Evolutionary conservation across 2,329 filamentous ascomycete species (phyloP).

Genomic region (Paradendryphiella salina): DNA sequence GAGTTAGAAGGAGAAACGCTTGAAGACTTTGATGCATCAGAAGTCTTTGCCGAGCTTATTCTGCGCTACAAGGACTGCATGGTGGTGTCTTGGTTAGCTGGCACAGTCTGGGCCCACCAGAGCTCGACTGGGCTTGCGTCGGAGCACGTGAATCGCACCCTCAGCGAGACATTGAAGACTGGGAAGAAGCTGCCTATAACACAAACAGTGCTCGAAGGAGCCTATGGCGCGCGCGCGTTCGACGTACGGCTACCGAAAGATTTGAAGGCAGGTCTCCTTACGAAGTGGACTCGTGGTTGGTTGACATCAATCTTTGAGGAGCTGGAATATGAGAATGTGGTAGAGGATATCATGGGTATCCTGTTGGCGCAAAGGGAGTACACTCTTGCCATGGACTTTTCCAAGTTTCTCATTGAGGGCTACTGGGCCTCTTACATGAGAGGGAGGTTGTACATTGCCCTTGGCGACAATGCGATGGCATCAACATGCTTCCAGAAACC

Average conservation of each 20-base stretch:
- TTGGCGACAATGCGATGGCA: conserved; percentile 73
- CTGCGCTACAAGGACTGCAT: conserved; percentile 43
- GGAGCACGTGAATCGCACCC: conserved; percentile 26
- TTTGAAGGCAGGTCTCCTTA: conserved; percentile 42
- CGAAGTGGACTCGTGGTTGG: conserved; percentile 54
- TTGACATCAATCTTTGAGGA: conserved; percentile 46
- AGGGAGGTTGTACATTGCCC: conserved; percentile 74
- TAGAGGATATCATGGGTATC: conserved; percentile 51
- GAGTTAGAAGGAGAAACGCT: conserved; percentile 73
- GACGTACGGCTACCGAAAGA: conserved; percentile 34
- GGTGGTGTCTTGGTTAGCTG: conserved; percentile 43
- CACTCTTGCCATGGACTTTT: conserved; percentile 63
- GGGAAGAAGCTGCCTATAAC: conserved; percentile 39
- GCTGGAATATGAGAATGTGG: conserved; percentile 41
- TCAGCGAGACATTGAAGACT: conserved; percentile 32
- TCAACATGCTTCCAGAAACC: conserved; percentile 79
- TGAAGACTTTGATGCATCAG: conserved; percentile 62
- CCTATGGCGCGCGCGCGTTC: conserved; percentile 39
- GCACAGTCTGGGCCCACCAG: conserved; percentile 41
- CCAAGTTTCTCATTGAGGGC: conserved; percentile 64
- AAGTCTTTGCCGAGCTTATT: conserved; percentile 69
- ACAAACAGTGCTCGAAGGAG: conserved; percentile 44
- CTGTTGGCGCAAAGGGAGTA: conserved; percentile 50
- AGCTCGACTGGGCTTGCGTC: conserved; percentile 36
- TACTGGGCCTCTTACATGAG: conserved; percentile 76